Base-by-base conservation (phyloP, 2,329 filamentous ascomycete species). In the Sporothrix globosa region DNA sequence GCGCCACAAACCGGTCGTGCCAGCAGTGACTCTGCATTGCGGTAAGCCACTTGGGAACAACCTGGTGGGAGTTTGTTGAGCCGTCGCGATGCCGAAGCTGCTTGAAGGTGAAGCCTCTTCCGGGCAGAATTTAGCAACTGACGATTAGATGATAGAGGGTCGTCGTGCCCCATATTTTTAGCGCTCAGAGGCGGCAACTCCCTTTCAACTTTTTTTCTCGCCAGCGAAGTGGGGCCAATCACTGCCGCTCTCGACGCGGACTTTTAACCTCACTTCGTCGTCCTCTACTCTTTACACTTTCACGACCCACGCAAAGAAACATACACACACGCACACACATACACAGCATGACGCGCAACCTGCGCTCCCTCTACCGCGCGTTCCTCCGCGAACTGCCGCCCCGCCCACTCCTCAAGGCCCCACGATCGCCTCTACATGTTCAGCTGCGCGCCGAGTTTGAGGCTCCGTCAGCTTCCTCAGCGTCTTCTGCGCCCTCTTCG, bases 361-460 rank as follows among this genome's bases (percentile, higher is more conserved):
- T 92, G 54, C 92, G 92, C 77, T 88, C 92, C 48, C 86, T 97
- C 78, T 98, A 98, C 86, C 92, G 95, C 76, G 87, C 90, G 54
- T 85, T 97, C 77, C 88, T 98, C 70, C 93, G 95, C 80, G 93
- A 97, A 82, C 89, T 97, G 10, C 95, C 95, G 1, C 87, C 91
- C 9, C 90, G 90, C 6, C 84, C 86, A 2, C 79, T 87, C 76
- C 83, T 86, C 73, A 81, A 82, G 70, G 76, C 81, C 72, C 81
- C 84, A 30, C 89, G 90, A 52, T 90, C 92, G 0, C 87, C 89
- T 2, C 82, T 96, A 17, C 91, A 95, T 80, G 79, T 83, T 70
- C 88, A 87, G 68, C 86, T 96, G 74, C 92, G 91, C 77, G 79
- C 83, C 52, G 84, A 85, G 74, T 90, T 96, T 79, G 73, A 75